Base-by-base conservation (phyloP, 441 rosid species). In the Heliophila coronopifolia region DNA sequence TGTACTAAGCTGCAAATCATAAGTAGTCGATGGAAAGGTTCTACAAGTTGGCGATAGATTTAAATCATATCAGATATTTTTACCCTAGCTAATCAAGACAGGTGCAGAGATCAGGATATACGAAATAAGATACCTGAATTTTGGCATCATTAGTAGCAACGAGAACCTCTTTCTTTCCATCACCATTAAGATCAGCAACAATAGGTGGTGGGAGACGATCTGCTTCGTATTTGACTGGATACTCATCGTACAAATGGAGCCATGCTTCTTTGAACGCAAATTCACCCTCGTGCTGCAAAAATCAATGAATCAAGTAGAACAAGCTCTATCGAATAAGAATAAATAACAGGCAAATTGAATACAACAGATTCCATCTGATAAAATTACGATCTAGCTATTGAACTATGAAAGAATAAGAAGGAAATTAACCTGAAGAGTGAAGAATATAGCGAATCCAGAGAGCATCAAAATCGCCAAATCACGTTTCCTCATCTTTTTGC, bases 381-480 rank as follows among this genome's bases (percentile, higher is more conserved):
- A 15, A 8, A 8, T 10, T 1, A 17, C 35, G 40, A 34, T 17
- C 37, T 20, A 52, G 59, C 59, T 10, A 4, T 17, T 10, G 17
- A 33, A 28, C 4, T 18, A 23, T 13, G 32, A 23, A 34, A 40
- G 32, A 28, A 37, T 11, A 15, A 37, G 41, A 32, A 15, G n/a
- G 10, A 30, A 48, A 24, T 63, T 3, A 20, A 82, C 98, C 93
- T 84, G 96, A 52, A 92, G 97, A 61, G 92, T 83, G 83, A 92
- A 88, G 88, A 92, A 88, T 50, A 92, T 79, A 31, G 99, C 94
- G 65, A 92, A 83, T 32, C 95, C 95, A 37, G 84, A 81, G 52
- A 88, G 97, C 86, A 92, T 88, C 55, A 93, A 83, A 62, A 86
- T 86, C n/a, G 96, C 92, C 61, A 89, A 70, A 73, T 93, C 97